phyloP scores from a whole-genome alignment of 2,329 filamentous ascomycete genomes.

The Diaporthe amygdali region DNA sequence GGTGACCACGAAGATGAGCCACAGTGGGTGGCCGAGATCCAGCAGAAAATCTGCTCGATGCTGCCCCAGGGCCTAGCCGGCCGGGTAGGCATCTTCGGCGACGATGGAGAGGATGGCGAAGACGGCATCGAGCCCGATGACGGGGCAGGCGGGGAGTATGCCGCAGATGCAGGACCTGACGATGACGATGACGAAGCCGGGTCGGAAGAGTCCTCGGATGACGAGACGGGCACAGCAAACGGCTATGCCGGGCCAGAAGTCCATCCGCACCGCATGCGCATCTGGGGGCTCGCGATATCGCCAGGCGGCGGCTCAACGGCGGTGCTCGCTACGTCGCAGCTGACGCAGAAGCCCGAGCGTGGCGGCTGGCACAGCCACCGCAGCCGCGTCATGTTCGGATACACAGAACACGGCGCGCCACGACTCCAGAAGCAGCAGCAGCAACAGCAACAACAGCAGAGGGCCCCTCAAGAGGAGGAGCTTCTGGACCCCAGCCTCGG shows the following conservation, averaged over 20 bases:
- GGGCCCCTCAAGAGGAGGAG: neutral
- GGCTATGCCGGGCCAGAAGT: slow-evolving; percentile 43
- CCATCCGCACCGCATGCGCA: slow-evolving; percentile 53
- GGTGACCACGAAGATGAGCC: slow-evolving; percentile 29
- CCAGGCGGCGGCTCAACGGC: slow-evolving; percentile 58
- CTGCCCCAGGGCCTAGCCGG: slow-evolving; percentile 53
- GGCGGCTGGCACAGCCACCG: slow-evolving; percentile 40
- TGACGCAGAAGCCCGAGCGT: slow-evolving; percentile 54
- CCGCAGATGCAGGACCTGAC: slow-evolving; percentile 33
- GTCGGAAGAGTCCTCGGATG: slow-evolving; percentile 38
- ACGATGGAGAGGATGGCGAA: slow-evolving; percentile 34
- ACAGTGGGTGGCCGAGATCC: slow-evolving; percentile 56
- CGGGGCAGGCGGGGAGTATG: slow-evolving; percentile 36
- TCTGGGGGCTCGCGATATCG: slow-evolving; percentile 59
- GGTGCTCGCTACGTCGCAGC: slow-evolving; percentile 54
- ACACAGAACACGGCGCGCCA: neutral
- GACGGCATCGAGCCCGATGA: slow-evolving; percentile 32
- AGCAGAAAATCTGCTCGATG: slow-evolving; percentile 47
- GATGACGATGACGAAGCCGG: slow-evolving; percentile 35
- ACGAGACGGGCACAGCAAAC: slow-evolving; percentile 37
- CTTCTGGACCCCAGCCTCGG: slow-evolving; percentile 9
- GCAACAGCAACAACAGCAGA: neutral
- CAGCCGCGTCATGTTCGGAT: slow-evolving; percentile 44
- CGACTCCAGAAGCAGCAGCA: slow-evolving; percentile 20
- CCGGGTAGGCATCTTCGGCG: slow-evolving; percentile 38